Percentiles rank a stretch among this genome's conserved stretches.
Evolutionary conservation across 306 rosid genomes (phyloP).

Genomic region (Dryas octopetala): DNA sequence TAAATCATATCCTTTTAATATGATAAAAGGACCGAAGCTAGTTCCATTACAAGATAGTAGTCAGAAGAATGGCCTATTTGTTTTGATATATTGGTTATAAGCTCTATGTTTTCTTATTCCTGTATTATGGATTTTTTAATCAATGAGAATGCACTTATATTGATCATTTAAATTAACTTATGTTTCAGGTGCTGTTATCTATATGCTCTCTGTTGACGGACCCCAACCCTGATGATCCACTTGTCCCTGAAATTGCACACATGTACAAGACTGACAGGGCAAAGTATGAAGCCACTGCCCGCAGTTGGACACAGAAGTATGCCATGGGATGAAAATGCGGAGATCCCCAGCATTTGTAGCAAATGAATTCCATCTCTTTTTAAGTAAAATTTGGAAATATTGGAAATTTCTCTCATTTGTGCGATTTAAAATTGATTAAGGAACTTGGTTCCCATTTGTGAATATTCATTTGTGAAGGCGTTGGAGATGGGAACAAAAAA

Average conservation of each 20-base stretch:
- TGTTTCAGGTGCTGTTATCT: constrained; percentile 72
- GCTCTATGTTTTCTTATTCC: not conserved
- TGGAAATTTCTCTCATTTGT: constrained; percentile 32
- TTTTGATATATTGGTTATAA: not conserved
- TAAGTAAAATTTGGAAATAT: constrained; percentile 35
- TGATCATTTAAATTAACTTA: constrained; percentile 5
- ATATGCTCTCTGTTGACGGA: constrained; percentile 84
- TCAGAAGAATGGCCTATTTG: not conserved
- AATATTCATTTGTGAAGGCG: constrained; percentile 52
- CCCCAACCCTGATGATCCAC: constrained; percentile 90
- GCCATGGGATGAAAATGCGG: constrained; percentile 66
- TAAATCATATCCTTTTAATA: not conserved
- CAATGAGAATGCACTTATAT: not conserved
- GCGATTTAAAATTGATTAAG: constrained; percentile 39
- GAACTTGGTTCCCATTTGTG: constrained; percentile 50
- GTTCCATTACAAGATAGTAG: not conserved
- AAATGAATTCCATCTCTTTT: constrained; percentile 27
- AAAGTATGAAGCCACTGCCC: constrained; percentile 91
- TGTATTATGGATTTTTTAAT: not conserved
- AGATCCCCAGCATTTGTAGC: constrained; percentile 14
- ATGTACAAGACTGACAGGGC: constrained; percentile 84
- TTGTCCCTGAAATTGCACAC: constrained; percentile 88
- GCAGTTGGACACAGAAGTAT: constrained; percentile 91
- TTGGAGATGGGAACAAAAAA: constrained; percentile 30
- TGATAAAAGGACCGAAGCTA: not conserved